Evolutionary conservation across 2,329 filamentous ascomycete genomes (phyloP), one percentile per base, ranked within the genome.

Genomic region (Botrytis elliptica): DNA sequence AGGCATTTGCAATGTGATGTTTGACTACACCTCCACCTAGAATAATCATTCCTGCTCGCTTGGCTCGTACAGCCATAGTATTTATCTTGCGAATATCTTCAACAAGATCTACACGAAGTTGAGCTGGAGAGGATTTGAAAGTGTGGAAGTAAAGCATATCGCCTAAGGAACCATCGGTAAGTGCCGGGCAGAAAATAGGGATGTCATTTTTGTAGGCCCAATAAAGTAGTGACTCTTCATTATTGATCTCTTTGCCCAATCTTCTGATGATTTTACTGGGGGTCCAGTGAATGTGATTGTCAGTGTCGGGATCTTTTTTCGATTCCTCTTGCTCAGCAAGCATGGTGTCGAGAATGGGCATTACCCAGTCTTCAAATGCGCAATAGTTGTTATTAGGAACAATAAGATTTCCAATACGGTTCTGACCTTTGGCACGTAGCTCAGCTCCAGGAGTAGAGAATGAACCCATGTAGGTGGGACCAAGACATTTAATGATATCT

Each of bases 131-230:
- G 0, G 93, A 84, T 82, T 95, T 96, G 88, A 94, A 99, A 1
- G 95, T 97, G 84, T 99, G 95, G 83, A 99, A 98, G 84, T 98
- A 98, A 59, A 99, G 86, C 96, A 99, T 99, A 82, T 99, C 96
- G 8, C 96, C 96, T 33, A 99, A 84, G 78, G 93, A 97, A 29
- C 96, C 96, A 80, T 99, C 96, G 0, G 96, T 99, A 79, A 99
- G 85, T 9, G 96, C 96, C 0, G 96, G 96, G 81, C 95, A 98
- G 85, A 99, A 99, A 25, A 99, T 92, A 0, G 96, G 96, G 73
- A 99, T 98, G 82, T 96, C 86, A 84, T 99, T 98, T 84, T 95
- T 96, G 85, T 92, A 97, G 0, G 95, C 95, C 96, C 96, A 99
- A 85, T 98, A 80, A 82, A 95, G 96, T 36, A 98, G 94, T 0